A percentile compares a stretch with the other conserved stretches of the same genome.
Evolutionary conservation across 768 basidiomycete genomes (phyloP).

Genomic region (Podaxis sp.): DNA sequence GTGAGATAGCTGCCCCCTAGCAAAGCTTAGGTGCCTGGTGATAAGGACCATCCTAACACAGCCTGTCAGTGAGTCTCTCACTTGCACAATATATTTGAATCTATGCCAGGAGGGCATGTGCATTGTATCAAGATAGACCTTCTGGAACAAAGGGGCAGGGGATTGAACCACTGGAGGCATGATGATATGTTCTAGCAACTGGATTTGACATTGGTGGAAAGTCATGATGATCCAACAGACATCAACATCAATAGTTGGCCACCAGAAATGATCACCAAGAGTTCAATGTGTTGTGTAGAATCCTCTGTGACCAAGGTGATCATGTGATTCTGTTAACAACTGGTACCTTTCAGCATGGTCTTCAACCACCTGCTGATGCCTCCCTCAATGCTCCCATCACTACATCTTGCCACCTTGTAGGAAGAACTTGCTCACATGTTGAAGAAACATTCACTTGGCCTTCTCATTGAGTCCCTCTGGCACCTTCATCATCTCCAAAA

Average conservation of each 20-base stretch:
- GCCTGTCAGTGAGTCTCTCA: too few species aligned
- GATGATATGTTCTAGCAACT: too few species aligned
- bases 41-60: too few species aligned
- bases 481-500: conserved; percentile 3
- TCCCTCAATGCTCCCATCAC: conserved; percentile 18
- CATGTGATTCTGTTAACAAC: conserved; percentile 22
- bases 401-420: conserved; percentile 18
- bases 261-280: conserved; percentile 29
- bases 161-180: too few species aligned
- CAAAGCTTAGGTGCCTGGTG: too few species aligned
- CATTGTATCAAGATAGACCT: too few species aligned
- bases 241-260: conserved; percentile 25
- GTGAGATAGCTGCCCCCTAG: too few species aligned
- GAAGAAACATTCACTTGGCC: conserved; percentile 1
- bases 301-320: conserved; percentile 26
- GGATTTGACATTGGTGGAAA: too few species aligned
- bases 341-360: conserved; percentile 10
- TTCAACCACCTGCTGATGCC: conserved; percentile 24
- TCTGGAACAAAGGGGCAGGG: too few species aligned
- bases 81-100: too few species aligned
- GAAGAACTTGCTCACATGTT: conserved; percentile 5
- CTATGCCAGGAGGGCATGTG: too few species aligned
- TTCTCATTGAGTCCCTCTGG: neutral
- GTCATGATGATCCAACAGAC: conserved; percentile 19
- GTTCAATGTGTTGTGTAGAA: conserved; percentile 20